A percentile compares a stretch with the other conserved stretches of the same genome.
Conservation (phyloP, 495 filamentous ascomycete species). For the Penicillium bialowiezense region DNA sequence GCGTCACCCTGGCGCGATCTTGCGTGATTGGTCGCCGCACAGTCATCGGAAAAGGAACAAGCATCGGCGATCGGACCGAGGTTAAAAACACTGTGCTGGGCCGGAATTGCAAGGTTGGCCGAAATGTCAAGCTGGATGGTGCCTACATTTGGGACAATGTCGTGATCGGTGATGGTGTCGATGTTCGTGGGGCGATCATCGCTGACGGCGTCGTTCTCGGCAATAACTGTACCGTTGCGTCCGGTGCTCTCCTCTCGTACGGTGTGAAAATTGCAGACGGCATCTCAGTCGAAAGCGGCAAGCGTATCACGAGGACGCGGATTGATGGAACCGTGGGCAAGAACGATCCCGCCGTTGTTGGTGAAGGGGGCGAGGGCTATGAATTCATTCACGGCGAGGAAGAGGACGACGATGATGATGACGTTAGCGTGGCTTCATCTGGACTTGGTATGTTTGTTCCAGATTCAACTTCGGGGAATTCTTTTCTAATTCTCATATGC, state of each 20-base stretch:
- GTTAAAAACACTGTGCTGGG: constrained; percentile 77
- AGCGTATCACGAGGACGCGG: constrained; percentile 55
- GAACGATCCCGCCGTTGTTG: constrained; percentile 49
- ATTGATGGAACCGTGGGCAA: constrained; percentile 43
- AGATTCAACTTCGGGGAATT: constrained; percentile 16
- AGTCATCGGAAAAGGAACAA: constrained; percentile 73
- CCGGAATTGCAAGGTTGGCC: constrained; percentile 78
- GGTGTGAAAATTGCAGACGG: constrained; percentile 68
- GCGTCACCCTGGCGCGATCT: constrained; percentile 68
- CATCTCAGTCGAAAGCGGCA: constrained; percentile 47
- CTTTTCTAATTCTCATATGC: constrained; percentile 6
- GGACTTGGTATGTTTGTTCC: constrained; percentile 45
- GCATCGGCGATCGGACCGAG: constrained; percentile 66
- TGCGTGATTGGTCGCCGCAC: constrained; percentile 62
- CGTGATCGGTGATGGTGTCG: constrained; percentile 67
- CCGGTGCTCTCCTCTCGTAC: constrained; percentile 77
- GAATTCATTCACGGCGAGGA: constrained; percentile 51
- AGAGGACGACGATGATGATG: constrained; percentile 42
- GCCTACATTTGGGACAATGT: constrained; percentile 91
- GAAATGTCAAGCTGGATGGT: constrained; percentile 71
- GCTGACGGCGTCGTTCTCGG: constrained; percentile 70
- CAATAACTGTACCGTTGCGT: constrained; percentile 61
- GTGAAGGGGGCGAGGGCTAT: constrained; percentile 43
- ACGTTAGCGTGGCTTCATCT: constrained; percentile 45
- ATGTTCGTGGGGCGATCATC: constrained; percentile 71